Percentiles rank a stretch among this genome's conserved stretches.
Evolutionary conservation across 352 stramenopile genomes (phyloP).

Genomic region (Thalassiosira exigua): DNA sequence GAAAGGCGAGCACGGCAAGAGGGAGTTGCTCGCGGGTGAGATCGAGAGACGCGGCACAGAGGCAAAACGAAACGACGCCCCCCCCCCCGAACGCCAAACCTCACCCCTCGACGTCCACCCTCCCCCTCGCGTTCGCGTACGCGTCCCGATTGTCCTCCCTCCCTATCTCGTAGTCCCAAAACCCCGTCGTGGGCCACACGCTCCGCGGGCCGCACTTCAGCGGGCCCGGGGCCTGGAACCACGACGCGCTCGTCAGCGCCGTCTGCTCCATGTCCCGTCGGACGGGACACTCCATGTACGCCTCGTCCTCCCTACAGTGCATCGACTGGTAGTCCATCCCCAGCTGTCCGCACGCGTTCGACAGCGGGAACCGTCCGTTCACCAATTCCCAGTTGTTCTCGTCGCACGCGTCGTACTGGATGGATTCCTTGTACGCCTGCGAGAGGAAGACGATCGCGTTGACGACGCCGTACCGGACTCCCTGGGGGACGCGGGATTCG

Average conservation of each 20-base stretch:
- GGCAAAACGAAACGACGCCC: too few relatives aligned
- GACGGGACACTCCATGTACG: constrained; percentile 62
- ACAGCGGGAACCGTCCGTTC: constrained; percentile 61
- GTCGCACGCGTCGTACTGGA: constrained; percentile 70
- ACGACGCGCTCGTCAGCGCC: constrained; percentile 57
- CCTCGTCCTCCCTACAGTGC: constrained; percentile 54
- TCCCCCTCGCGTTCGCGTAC: constrained; percentile 50
- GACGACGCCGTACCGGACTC: constrained; percentile 54
- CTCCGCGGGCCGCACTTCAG: constrained; percentile 56
- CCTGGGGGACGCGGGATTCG: constrained; percentile 30
- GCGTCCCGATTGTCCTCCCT: constrained; percentile 62
- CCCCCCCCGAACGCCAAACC: too few relatives aligned
- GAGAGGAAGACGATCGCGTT: constrained; percentile 59
- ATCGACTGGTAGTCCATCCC: constrained; percentile 67
- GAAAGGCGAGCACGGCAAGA: neutral
- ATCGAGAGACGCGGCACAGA: neutral
- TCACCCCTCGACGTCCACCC: constrained; percentile 62
- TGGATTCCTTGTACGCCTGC: constrained; percentile 60
- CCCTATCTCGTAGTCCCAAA: constrained; percentile 61
- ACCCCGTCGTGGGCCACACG: constrained; percentile 54
- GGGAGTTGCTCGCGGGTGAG: neutral
- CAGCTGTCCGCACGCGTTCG: constrained; percentile 66
- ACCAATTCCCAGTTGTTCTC: constrained; percentile 74
- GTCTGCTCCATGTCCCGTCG: constrained; percentile 62
- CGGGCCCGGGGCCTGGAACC: constrained; percentile 61